phyloP scores from a whole-genome alignment of 1,284 basidiomycete genomes.

The Boletellus dicymbophilus region DNA sequence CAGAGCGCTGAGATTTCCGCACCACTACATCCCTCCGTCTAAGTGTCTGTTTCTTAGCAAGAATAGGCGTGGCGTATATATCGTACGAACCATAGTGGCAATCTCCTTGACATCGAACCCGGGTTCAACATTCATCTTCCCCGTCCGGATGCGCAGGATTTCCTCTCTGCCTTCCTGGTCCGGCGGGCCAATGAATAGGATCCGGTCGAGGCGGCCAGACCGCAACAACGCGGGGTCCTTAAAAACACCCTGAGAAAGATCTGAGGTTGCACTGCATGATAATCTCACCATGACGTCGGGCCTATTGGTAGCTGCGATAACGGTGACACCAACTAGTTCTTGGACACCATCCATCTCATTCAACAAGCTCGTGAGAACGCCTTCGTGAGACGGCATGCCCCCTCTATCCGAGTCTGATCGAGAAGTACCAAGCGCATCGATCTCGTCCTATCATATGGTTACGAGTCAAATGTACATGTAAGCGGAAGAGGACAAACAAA shows the following conservation, averaged over 20 bases:
- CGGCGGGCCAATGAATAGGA: constrained; percentile 94
- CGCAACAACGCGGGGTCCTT: constrained; percentile 95
- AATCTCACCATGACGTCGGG: constrained; percentile 85
- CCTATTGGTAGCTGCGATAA: constrained; percentile 95
- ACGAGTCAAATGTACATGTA: neutral
- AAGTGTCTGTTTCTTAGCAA: constrained; percentile 10
- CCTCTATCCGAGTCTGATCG: constrained; percentile 64
- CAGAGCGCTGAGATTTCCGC: constrained; percentile 93
- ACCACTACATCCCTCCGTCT: constrained; percentile 96
- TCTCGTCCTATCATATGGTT: constrained; percentile 76
- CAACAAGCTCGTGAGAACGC: constrained; percentile 90
- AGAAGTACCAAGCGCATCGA: constrained; percentile 90
- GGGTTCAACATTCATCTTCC: constrained; percentile 79
- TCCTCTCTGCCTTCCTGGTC: constrained; percentile 78
- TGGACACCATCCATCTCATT: constrained; percentile 99
- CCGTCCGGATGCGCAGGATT: constrained; percentile 80
- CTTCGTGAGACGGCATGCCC: constrained; percentile 64
- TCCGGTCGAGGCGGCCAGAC: constrained; percentile 93
- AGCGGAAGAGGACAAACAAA: constrained; percentile 62
- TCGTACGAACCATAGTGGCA: constrained; percentile 65
- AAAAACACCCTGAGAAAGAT: constrained; percentile 2
- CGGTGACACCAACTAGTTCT: constrained; percentile 88
- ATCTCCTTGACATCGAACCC: constrained; percentile 71
- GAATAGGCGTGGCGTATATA: too few species aligned
- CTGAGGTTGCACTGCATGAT: neutral